phyloP scores from a whole-genome alignment of 1,284 basidiomycete species.

The Fomitiporia mediterranea region DNA sequence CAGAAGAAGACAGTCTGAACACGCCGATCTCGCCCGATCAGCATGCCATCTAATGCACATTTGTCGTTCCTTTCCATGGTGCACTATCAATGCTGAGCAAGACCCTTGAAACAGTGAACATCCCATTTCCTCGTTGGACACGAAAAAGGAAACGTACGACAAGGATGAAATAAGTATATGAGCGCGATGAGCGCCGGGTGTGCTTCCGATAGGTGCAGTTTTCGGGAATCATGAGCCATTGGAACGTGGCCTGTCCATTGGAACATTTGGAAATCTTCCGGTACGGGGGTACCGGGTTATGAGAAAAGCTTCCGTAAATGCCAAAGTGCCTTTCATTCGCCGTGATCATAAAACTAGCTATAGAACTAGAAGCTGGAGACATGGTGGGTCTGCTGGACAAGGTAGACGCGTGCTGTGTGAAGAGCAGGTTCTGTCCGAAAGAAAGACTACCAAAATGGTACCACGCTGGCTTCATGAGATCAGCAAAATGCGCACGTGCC shows the following conservation, averaged over 20 bases:
- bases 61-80: background rate
- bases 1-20: constrained; percentile 3
- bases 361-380: background rate
- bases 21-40: constrained; percentile 15
- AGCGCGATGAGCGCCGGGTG: constrained; percentile 2
- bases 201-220: background rate
- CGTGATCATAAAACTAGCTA: background rate
- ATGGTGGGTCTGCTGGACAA: background rate
- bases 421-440: background rate
- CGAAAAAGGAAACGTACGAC: background rate
- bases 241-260: constrained; percentile 7
- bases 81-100: background rate
- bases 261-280: constrained; percentile 4
- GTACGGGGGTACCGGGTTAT: constrained; percentile 6
- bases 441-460: no score
- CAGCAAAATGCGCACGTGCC: no score
- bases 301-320: constrained; percentile 5
- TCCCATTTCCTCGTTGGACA: background rate
- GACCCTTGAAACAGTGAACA: constrained; percentile 4
- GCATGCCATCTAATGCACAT: background rate
- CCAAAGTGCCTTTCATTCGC: background rate
- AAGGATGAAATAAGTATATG: background rate
- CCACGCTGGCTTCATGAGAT: no score
- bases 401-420: background rate
- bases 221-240: constrained; percentile 1